Conservation (phyloP, 2,329 filamentous ascomycete species). For the Phyllosticta capitalensis region DNA sequence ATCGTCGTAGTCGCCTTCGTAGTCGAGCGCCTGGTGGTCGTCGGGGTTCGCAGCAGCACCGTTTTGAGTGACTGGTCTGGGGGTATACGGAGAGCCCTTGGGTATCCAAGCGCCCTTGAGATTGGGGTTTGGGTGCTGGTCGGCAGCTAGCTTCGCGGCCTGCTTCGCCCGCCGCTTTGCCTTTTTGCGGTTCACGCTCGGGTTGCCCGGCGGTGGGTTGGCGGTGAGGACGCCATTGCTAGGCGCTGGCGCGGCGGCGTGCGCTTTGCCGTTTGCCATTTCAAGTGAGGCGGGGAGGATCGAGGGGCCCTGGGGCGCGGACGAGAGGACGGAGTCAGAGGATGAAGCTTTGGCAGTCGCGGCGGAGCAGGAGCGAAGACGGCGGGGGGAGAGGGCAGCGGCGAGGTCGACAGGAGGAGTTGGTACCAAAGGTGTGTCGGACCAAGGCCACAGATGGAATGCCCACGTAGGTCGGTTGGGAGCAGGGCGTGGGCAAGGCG, state of each 20-base stretch:
- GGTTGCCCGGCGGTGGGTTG: constrained; percentile 27
- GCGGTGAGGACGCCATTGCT: constrained; percentile 32
- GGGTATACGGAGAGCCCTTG: constrained; percentile 13
- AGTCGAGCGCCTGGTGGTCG: constrained; percentile 29
- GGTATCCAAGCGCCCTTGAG: constrained; percentile 17
- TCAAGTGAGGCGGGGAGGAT: background rate
- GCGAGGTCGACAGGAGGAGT: background rate
- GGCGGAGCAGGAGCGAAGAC: background rate
- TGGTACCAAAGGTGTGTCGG: background rate
- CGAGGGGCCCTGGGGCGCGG: constrained; percentile 1
- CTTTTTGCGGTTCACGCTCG: constrained; percentile 79
- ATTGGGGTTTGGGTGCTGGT: constrained; percentile 18
- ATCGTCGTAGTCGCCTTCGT: constrained; percentile 37
- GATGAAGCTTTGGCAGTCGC: background rate
- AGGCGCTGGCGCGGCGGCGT: constrained; percentile 20
- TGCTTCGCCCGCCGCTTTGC: constrained; percentile 83
- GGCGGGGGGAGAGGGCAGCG: background rate
- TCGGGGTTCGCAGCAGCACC: constrained; percentile 1
- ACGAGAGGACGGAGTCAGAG: constrained; percentile 1
- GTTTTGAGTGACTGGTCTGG: constrained; percentile 12
- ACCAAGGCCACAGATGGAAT: background rate
- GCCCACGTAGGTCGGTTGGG: background rate
- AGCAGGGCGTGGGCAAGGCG: background rate
- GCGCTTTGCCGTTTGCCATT: constrained; percentile 29
- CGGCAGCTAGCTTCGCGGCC: constrained; percentile 51